Evolutionary conservation across 2,329 filamentous ascomycete species (phyloP).

Genomic region (Diaporthe sp.): DNA sequence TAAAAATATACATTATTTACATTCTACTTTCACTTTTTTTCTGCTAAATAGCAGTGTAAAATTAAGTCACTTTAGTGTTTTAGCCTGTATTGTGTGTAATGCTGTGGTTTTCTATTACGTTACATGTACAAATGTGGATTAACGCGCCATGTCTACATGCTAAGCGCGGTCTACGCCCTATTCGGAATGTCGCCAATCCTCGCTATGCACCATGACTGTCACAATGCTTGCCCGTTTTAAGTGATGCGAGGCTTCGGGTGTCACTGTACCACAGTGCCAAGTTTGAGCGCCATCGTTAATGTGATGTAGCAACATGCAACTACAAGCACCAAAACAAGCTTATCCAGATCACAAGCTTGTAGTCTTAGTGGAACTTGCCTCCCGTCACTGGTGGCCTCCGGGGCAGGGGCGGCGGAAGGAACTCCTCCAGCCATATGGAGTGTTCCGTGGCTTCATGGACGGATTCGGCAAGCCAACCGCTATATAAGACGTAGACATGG

Average conservation of each 20-base stretch:
- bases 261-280: conserved; percentile 21
- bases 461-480: conserved; percentile 13
- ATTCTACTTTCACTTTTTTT: not conserved
- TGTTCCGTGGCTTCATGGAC: conserved; percentile 17
- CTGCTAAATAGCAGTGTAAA: not conserved
- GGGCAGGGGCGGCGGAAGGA: not conserved
- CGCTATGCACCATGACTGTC: not conserved
- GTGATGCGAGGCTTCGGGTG: conserved; percentile 23
- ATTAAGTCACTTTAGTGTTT: too few relatives aligned
- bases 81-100: not conserved
- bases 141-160: not conserved
- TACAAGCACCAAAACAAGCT: conserved; percentile 25
- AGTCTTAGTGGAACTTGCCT: conserved; percentile 7
- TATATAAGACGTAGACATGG: conserved; percentile 25
- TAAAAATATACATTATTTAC: not conserved
- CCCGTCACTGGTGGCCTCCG: conserved; percentile 14
- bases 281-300: conserved; percentile 9
- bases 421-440: conserved; percentile 1
- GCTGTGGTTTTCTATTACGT: not conserved
- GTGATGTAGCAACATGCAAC: conserved; percentile 21
- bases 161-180: conserved; percentile 7
- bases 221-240: not conserved
- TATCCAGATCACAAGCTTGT: conserved; percentile 19
- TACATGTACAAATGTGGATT: not conserved
- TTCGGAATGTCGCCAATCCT: conserved; percentile 8